phyloP scores from a whole-genome alignment of 495 filamentous ascomycete species.

The Penicillium ochrochloron region DNA sequence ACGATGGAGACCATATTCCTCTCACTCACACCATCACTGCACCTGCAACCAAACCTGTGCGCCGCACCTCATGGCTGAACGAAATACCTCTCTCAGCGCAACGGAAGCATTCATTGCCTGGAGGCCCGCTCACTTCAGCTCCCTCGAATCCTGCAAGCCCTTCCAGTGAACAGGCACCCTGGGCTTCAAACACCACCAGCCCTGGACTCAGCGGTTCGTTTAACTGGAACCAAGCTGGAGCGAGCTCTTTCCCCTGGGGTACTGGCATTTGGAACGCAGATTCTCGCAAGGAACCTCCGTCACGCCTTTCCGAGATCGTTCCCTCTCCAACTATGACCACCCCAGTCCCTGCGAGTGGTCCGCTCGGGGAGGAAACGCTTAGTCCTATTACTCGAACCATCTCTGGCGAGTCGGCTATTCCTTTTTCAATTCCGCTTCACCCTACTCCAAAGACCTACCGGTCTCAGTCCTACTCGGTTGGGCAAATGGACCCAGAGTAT shows the following conservation, averaged over 20 bases:
- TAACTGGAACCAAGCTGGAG: slow-evolving; percentile 61
- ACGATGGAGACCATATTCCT: slow-evolving; percentile 67
- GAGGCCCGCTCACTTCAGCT: slow-evolving; percentile 70
- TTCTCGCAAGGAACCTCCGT: slow-evolving; percentile 72
- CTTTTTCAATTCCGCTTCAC: slow-evolving; percentile 88
- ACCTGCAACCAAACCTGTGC: slow-evolving; percentile 45
- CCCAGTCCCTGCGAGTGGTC: slow-evolving; percentile 50
- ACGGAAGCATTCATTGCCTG: slow-evolving; percentile 56
- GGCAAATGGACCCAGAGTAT: slow-evolving; percentile 79
- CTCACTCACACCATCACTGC: slow-evolving; percentile 41
- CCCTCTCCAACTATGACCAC: slow-evolving; percentile 75
- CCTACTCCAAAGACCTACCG: slow-evolving; percentile 91
- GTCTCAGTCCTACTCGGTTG: slow-evolving; percentile 96
- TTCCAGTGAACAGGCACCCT: slow-evolving; percentile 69
- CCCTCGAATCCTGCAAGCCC: slow-evolving; percentile 77
- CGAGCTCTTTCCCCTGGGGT: slow-evolving; percentile 70
- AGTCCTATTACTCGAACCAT: slow-evolving; percentile 60
- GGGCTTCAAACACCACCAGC: slow-evolving; percentile 57
- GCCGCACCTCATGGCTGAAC: slow-evolving; percentile 60
- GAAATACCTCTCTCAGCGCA: slow-evolving; percentile 50
- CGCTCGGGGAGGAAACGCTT: slow-evolving; percentile 53
- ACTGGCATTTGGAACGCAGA: slow-evolving; percentile 80
- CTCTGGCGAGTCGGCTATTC: slow-evolving; percentile 66
- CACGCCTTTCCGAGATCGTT: slow-evolving; percentile 73
- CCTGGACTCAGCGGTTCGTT: slow-evolving; percentile 55